Evolutionary conservation across 2,329 filamentous ascomycete species (phyloP).

Genomic region (Biscogniauxia sp.): DNA sequence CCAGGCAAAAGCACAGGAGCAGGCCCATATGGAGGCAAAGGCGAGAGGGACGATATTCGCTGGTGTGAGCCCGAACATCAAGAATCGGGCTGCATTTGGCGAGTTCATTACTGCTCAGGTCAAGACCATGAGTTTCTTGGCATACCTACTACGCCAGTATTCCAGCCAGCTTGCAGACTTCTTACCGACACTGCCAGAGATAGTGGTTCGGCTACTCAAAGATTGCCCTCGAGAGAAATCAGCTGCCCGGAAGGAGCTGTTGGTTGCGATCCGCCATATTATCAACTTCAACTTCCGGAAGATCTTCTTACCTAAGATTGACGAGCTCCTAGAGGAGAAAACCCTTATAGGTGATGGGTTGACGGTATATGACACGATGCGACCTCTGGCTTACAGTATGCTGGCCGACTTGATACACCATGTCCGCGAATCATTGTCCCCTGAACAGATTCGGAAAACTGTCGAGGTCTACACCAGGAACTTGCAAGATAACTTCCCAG

Average conservation of each 20-base stretch:
- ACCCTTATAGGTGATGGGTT: slow-evolving; percentile 93
- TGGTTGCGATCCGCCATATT: slow-evolving; percentile 96
- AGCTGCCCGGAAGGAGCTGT: slow-evolving; percentile 84
- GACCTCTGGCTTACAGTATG: slow-evolving; percentile 96
- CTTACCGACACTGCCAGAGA: slow-evolving; percentile 76
- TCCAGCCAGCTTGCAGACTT: slow-evolving; percentile 86
- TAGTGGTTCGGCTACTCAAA: slow-evolving; percentile 86
- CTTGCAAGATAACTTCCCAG: slow-evolving; percentile 90
- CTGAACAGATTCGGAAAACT: slow-evolving; percentile 90
- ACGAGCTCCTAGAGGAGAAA: slow-evolving; percentile 89
- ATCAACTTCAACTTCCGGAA: slow-evolving; percentile 98
- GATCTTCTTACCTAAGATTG: slow-evolving; percentile 92
- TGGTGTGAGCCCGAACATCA: slow-evolving; percentile 89
- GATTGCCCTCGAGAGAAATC: slow-evolving; percentile 96
- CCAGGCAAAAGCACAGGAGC: slow-evolving; percentile 89
- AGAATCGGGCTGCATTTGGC: slow-evolving; percentile 89
- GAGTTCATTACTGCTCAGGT: slow-evolving; percentile 98
- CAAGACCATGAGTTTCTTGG: slow-evolving; percentile 98
- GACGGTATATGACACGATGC: slow-evolving; percentile 94
- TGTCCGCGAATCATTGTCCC: slow-evolving; percentile 81
- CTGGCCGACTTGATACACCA: slow-evolving; percentile 97
- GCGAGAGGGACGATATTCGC: slow-evolving; percentile 81
- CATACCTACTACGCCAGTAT: slow-evolving; percentile 87
- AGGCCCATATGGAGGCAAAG: slow-evolving; percentile 82
- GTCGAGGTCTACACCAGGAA: slow-evolving; percentile 98